These are phyloP conservation scores for Microdochium nivale DNA, from an alignment of 2,329 filamentous ascomycete genomes.

Conservation along the genomic window DNA sequence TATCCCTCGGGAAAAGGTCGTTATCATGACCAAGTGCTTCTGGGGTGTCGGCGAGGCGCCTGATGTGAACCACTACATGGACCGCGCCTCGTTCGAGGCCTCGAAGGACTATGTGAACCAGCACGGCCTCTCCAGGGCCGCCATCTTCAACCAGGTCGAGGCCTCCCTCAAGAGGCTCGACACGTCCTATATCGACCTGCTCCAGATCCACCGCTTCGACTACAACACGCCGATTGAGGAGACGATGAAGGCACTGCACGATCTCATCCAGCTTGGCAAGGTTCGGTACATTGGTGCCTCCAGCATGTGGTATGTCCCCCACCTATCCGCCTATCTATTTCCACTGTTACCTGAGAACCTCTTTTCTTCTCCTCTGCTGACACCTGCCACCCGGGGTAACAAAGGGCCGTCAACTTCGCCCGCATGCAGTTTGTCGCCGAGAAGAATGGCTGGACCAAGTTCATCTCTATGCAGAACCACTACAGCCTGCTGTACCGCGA, in stretches of 20 bases:
- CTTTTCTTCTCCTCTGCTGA: no score
- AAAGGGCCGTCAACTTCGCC: slow-evolving; percentile 38
- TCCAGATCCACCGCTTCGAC: slow-evolving; percentile 56
- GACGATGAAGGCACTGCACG: slow-evolving; percentile 54
- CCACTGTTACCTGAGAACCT: no score
- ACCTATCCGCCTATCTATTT: not conserved
- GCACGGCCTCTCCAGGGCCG: slow-evolving; percentile 22
- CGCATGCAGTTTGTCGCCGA: slow-evolving; percentile 46
- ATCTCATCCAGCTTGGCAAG: slow-evolving; percentile 49
- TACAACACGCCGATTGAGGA: slow-evolving; percentile 43
- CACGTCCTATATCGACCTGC: slow-evolving; percentile 28
- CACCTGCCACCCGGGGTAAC: no score
- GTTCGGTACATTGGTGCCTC: slow-evolving; percentile 45
- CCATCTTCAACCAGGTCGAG: slow-evolving; percentile 30
- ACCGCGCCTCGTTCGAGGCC: slow-evolving; percentile 9
- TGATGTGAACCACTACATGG: slow-evolving; percentile 16
- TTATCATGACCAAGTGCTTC: slow-evolving; percentile 53
- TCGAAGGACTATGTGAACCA: slow-evolving; percentile 31
- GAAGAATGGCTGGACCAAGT: slow-evolving; percentile 48
- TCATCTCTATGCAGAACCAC: slow-evolving; percentile 53
- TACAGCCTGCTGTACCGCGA: slow-evolving; percentile 56
- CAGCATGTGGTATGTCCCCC: slow-evolving; percentile 31
- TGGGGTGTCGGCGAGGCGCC: slow-evolving; percentile 24
- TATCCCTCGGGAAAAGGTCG: slow-evolving; percentile 56
- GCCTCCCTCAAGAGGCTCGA: slow-evolving; percentile 32